These are phyloP conservation scores for Lindgomyces ingoldianus DNA, from an alignment of 495 filamentous ascomycete genomes.

Conservation along the genomic window DNA sequence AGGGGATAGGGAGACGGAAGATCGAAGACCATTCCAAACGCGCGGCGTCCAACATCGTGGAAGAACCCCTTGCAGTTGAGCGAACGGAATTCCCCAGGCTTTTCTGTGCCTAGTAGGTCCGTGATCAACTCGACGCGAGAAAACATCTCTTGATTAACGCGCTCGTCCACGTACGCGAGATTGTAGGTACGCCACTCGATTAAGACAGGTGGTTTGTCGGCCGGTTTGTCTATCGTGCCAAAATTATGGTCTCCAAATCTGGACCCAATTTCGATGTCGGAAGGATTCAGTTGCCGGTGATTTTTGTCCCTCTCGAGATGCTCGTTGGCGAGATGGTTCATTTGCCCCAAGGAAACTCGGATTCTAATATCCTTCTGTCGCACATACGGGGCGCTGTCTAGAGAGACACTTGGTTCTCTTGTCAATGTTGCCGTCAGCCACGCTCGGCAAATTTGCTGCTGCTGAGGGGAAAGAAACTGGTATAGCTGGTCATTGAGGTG, in stretches of 20 bases:
- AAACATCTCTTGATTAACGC: background rate
- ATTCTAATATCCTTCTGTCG: no score
- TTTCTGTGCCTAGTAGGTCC: background rate
- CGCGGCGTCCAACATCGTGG: background rate
- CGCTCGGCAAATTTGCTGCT: no score
- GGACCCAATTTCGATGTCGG: background rate
- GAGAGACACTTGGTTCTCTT: no score
- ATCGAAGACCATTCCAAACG: constrained; percentile 1
- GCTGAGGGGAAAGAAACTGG: no score
- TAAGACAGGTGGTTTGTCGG: background rate
- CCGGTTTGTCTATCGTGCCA: background rate
- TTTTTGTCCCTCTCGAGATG: background rate
- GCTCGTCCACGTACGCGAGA: background rate
- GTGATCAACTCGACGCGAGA: background rate
- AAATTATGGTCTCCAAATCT: background rate
- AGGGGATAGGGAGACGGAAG: background rate
- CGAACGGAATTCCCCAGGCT: background rate
- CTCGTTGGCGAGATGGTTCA: background rate
- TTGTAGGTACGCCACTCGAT: background rate
- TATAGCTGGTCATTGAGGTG: no score
- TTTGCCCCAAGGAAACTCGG: background rate
- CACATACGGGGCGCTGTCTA: no score
- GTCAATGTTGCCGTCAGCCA: no score
- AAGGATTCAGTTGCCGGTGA: background rate
- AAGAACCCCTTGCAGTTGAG: background rate